Conservation (phyloP, 2,329 filamentous ascomycete genomes). For the Penicillium capsulatum region DNA sequence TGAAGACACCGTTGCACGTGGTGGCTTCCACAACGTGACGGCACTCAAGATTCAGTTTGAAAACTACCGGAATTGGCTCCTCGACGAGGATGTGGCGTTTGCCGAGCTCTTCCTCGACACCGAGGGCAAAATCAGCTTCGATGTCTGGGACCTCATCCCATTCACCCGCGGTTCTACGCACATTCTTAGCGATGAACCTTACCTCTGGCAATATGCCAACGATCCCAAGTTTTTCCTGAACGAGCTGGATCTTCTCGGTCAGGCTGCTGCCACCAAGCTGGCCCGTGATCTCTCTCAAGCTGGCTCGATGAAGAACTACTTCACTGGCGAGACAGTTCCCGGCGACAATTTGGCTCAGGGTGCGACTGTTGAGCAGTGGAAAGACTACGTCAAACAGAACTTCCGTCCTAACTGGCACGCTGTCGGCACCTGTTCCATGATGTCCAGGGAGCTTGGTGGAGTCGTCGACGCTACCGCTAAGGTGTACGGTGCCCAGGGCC, state of each 20-base stretch:
- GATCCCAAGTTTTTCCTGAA: conserved; percentile 28
- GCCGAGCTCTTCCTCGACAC: conserved; percentile 29
- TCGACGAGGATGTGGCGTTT: conserved; percentile 26
- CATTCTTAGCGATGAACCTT: conserved; percentile 24
- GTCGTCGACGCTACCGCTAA: too few relatives aligned
- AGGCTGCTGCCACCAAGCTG: conserved; percentile 27
- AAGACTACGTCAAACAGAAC: conserved; percentile 19
- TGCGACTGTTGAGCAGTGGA: conserved; percentile 24
- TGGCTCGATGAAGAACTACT: conserved; percentile 19
- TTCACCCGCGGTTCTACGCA: conserved; percentile 28
- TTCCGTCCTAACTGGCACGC: conserved; percentile 32
- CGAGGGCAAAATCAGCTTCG: conserved; percentile 21
- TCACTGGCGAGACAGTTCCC: conserved; percentile 15
- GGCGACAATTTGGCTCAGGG: conserved; percentile 12
- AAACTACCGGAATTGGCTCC: conserved; percentile 27
- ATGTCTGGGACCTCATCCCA: conserved; percentile 29
- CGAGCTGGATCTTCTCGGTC: conserved; percentile 26
- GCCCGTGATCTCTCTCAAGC: conserved; percentile 20
- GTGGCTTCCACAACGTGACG: conserved; percentile 26
- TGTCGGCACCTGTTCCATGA: too few relatives aligned
- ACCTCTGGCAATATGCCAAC: conserved; percentile 20
- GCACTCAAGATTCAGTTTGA: conserved; percentile 25
- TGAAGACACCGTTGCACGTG: conserved; percentile 21
- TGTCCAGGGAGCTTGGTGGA: too few relatives aligned
- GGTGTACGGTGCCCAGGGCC: too few relatives aligned